Evolutionary conservation across 2,329 filamentous ascomycete species (phyloP), one percentile per base, ranked within the genome.

Genomic region (Diplocarpon mali): DNA sequence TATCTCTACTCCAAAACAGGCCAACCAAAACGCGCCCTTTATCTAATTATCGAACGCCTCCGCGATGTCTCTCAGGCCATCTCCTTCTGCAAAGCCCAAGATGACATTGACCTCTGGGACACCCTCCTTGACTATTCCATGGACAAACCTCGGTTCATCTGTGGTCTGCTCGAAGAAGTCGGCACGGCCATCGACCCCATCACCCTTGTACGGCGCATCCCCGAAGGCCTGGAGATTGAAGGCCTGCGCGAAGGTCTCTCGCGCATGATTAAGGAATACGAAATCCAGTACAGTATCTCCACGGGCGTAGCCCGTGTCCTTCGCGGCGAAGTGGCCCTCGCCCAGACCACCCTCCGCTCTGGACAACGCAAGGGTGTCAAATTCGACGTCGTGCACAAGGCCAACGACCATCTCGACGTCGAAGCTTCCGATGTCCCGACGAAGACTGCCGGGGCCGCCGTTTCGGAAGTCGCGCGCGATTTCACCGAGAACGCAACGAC

Each of bases 101-200:
- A 92, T 51, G 89, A 95, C 57, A 80, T 82, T 0, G 89, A 95
- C 55, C 72, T 98, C 0, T 98, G 92, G 92, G 85, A 95, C 52
- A 89, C 96, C 58, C 72, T 98, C 7, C 75, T 98, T 5, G 80
- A 90, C 55, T 96, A 96, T 64, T 90, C 85, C 49, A 96, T 98
- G 92, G 88, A 95, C 66, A 95, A 95, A 60, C 92, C 92, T 1
- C 78, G 78, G 34, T 98, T 98, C 66, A 96, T 98, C 54, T 82
- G 86, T 11, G 89, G 85, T 0, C 69, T 98, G 3, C 76, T 98
- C 0, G 87, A 95, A 58, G 87, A 96, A 66, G 90, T 95, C 1
- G 92, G 92, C 30, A 96, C 89, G 1, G 79, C 87, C 1, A 92
- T 98, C 58, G 82, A 96, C 58, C 92, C 92, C 0, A 90, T 96